These are phyloP conservation scores for Lachnellula arida DNA, from an alignment of 2,329 filamentous ascomycete genomes.

Conservation along the genomic window DNA sequence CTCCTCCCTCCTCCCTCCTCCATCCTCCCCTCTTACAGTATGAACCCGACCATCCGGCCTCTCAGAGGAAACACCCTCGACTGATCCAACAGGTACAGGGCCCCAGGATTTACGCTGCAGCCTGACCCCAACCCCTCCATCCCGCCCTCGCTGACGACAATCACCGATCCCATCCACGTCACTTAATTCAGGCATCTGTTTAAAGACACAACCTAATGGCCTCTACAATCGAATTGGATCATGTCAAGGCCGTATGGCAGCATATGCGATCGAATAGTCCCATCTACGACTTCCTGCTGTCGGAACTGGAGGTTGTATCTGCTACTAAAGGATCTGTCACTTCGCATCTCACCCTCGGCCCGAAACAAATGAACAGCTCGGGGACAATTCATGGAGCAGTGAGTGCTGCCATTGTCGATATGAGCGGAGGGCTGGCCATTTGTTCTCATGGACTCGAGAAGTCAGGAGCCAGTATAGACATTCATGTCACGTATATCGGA, in stretches of 20 bases:
- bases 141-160: constrained; percentile 2
- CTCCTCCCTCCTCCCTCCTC: too few relatives aligned
- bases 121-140: not conserved
- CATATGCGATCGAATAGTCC: constrained; percentile 36
- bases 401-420: constrained; percentile 67
- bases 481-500: constrained; percentile 66
- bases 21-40: too few relatives aligned
- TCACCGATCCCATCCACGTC: constrained; percentile 6
- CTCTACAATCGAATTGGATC: constrained; percentile 22
- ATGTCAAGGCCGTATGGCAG: constrained; percentile 28
- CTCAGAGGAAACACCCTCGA: not conserved
- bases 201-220: constrained; percentile 7
- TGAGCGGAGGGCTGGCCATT: constrained; percentile 68
- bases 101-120: not conserved
- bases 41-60: not conserved
- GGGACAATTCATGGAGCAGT: constrained; percentile 68
- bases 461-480: constrained; percentile 69
- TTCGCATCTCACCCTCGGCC: constrained; percentile 43
- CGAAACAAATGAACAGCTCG: constrained; percentile 62
- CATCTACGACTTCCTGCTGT: constrained; percentile 51
- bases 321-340: constrained; percentile 44
- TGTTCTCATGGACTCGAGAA: constrained; percentile 58
- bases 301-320: constrained; percentile 41
- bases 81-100: not conserved
- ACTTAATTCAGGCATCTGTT: not conserved